Base-by-base conservation (phyloP, 1,284 basidiomycete species). In the Cryptococcus depauperatus region DNA sequence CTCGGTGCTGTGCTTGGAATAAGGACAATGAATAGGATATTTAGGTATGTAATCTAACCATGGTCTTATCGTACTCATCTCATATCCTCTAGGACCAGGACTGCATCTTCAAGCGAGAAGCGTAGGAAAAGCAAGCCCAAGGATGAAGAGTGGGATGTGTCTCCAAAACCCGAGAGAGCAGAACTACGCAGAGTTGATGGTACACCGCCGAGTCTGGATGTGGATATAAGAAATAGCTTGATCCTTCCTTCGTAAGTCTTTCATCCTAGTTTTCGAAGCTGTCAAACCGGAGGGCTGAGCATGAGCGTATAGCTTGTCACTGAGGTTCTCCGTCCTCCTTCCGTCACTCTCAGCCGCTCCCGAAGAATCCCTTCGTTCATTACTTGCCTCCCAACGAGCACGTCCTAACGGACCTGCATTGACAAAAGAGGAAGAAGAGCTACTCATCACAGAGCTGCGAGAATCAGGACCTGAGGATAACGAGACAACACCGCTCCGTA, bases 281-380 rank as follows among this genome's bases (percentile, higher is more conserved):
- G 26, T 30, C 26, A 39, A 26, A 16, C 16, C 27, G 26, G 19
- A 13, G 21, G 18, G 26, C 22, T 9, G 18, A 37, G 19, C 14
- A 9, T 8, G 7, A 21, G 21, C 21, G 13, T 23, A 7, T 46
- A 66, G 67, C 7, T 46, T 69, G 22, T 59, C 64, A 3, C 54
- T 66, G 44, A 57, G 64, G 9, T 69, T 69, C 60, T 68, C 65
- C 2, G 58, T 68, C 22, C 63, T 69, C 37, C 47, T 68, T 5
- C 65, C 67, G 6, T 51, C 57, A 2, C 48, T 68, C 13, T 52
- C 58, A 2, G 50, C 51, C 11, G 59, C 57, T 7, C 58, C 63
- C 7, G 64, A 68, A 37, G 52, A 46, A 6, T 57, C 60, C 3
- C 46, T 69, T 8, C 56, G 67, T 16, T 48, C 50, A 9, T 48